Conservation (phyloP, 805 yeast genomes). For the Wickerhamiella hasegawae region DNA sequence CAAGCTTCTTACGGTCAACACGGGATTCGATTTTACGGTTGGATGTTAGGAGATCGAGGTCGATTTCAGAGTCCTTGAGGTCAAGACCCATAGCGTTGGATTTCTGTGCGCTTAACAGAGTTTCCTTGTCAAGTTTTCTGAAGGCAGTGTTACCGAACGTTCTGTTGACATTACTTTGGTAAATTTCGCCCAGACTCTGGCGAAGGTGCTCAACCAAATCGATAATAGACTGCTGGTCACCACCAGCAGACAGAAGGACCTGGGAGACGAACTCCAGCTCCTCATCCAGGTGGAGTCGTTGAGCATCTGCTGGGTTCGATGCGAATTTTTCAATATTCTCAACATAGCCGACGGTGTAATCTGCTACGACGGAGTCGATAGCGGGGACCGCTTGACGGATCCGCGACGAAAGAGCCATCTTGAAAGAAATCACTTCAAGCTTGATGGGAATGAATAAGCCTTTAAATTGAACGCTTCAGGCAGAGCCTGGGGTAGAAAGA, state of each 20-base stretch:
- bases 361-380: constrained; percentile 74
- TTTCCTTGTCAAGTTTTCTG: constrained; percentile 52
- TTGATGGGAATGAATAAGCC: too few species aligned
- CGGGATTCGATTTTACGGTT: constrained; percentile 86
- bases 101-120: constrained; percentile 59
- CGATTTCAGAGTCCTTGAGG: constrained; percentile 26
- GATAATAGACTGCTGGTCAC: constrained; percentile 38
- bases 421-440: too few species aligned
- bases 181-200: constrained; percentile 32
- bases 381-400: constrained; percentile 79
- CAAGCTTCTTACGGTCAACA: constrained; percentile 91
- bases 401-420: too few species aligned
- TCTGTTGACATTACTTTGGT: constrained; percentile 26
- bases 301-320: constrained; percentile 67
- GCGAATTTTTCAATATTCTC: constrained; percentile 66
- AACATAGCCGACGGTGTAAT: constrained; percentile 81
- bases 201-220: constrained; percentile 36
- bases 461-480: too few species aligned
- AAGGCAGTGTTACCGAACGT: constrained; percentile 63
- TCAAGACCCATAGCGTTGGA: constrained; percentile 66
- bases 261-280: constrained; percentile 57
- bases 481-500: too few species aligned
- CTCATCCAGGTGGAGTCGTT: constrained; percentile 43
- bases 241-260: constrained; percentile 72
- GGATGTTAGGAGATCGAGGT: constrained; percentile 59